Evolutionary conservation across 345 rosid species (phyloP).

Genomic region (Ailanthus altissimus): DNA sequence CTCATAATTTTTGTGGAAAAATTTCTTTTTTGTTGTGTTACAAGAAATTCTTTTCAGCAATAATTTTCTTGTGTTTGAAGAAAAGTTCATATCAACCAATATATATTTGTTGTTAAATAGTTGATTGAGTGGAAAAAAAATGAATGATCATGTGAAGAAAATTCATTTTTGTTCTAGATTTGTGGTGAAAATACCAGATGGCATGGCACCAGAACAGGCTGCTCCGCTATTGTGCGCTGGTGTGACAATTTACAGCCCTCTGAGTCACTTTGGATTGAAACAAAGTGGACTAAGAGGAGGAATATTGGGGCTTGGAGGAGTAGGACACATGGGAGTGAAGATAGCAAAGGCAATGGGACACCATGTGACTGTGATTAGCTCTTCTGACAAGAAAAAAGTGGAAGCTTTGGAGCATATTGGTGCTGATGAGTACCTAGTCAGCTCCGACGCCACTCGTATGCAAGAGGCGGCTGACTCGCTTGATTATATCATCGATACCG

Average conservation of each 20-base stretch:
- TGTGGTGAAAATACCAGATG: slow-evolving; percentile 84
- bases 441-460: slow-evolving; percentile 63
- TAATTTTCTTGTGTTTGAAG: background rate
- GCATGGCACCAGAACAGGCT: slow-evolving; percentile 82
- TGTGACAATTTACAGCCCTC: slow-evolving; percentile 87
- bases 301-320: slow-evolving; percentile 91
- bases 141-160: background rate
- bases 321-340: slow-evolving; percentile 96
- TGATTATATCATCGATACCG: slow-evolving; percentile 87
- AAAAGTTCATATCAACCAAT: background rate
- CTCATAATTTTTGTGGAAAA: background rate
- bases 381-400: slow-evolving; percentile 77
- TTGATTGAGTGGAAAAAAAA: background rate
- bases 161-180: slow-evolving; percentile 45
- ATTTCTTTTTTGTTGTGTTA: background rate
- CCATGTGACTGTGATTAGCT: slow-evolving; percentile 90
- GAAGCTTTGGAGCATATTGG: slow-evolving; percentile 88
- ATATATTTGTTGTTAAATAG: background rate
- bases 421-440: slow-evolving; percentile 81
- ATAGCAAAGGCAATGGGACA: slow-evolving; percentile 98
- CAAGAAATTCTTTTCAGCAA: background rate
- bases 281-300: slow-evolving; percentile 75
- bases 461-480: slow-evolving; percentile 67
- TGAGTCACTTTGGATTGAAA: slow-evolving; percentile 72
- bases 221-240: slow-evolving; percentile 90